Conservation (phyloP, 306 rosid species). For the Comarum palustre region DNA sequence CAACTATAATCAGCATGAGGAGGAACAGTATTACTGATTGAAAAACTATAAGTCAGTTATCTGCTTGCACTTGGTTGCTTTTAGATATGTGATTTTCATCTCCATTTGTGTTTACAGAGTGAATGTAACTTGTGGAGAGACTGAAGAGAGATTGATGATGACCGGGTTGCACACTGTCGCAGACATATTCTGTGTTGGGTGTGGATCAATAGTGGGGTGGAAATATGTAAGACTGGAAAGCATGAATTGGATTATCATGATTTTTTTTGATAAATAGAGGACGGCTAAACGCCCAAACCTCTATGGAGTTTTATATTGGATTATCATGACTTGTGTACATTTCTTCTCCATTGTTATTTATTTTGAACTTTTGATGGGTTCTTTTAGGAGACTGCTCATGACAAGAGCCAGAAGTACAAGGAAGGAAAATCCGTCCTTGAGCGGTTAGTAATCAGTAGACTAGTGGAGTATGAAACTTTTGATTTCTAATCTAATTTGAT, state of each 20-base stretch:
- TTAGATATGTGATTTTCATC: constrained; percentile 17
- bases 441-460: constrained; percentile 56
- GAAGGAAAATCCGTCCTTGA: constrained; percentile 51
- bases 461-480: constrained; percentile 26
- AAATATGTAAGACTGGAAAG: constrained; percentile 70
- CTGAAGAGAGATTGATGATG: constrained; percentile 68
- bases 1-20: not conserved
- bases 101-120: constrained; percentile 51
- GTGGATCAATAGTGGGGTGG: constrained; percentile 92
- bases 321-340: constrained; percentile 16
- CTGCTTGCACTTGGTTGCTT: constrained; percentile 4
- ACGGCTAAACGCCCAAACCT: too few relatives aligned
- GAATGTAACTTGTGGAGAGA: constrained; percentile 66
- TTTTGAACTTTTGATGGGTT: constrained; percentile 34
- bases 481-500: constrained; percentile 12
- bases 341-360: constrained; percentile 31
- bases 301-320: too few relatives aligned
- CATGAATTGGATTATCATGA: constrained; percentile 25
- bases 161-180: constrained; percentile 85
- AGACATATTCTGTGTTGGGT: constrained; percentile 88
- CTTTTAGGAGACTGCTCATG: constrained; percentile 45
- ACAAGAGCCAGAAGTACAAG: constrained; percentile 44
- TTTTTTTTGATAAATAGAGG: too few relatives aligned
- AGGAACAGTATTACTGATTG: not conserved
- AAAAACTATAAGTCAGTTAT: not conserved